Evolutionary conservation across 768 basidiomycete genomes (phyloP), one percentile per base, ranked within the genome.

Genomic region (Botryobasidium botryosum): DNA sequence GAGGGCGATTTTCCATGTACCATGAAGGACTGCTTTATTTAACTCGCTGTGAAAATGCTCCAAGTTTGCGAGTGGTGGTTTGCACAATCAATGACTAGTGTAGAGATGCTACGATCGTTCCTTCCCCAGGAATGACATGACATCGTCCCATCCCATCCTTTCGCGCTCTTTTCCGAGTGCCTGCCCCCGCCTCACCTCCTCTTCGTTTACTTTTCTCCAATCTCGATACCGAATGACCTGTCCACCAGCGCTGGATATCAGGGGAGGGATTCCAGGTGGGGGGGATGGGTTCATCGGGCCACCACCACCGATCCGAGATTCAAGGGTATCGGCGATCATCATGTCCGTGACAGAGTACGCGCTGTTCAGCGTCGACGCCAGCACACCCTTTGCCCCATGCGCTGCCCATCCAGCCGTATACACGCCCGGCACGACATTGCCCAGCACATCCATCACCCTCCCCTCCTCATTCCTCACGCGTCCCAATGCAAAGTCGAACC

Each of bases 391-490:
- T 0, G 94, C 90, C 28, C 92, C 92, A 3, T 72, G 76, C 2
- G 86, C 79, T 2, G 86, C 79, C 94, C 94, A 99, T 7, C 92
- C 92, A 1, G 84, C 79, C 1, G 86, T 80, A 56, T 94, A 99
- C n/a, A 91, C 66, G 47, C 73, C 74, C 29, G 65, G 68, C 3
- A 61, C 55, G 5, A 67, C 46, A 59, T 63, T n/a, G n/a, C n/a
- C n/a, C 29, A 37, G 45, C 15, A 35, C 46, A 44, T 33, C 48
- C 23, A 72, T 53, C 6, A 83, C 62, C 10, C 75, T 67, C 3
- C 72, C 72, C 5, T 60, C 59, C 2, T 59, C 50, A 1, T 70
- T 70, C n/a, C 74, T 70, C 12, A 83, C 61, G 52, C 75, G 77
- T 2, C 69, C 61, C 3, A 72, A 57, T 1, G 60, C 53, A 0